phyloP scores from a whole-genome alignment of 805 yeast genomes.

The Hanseniaspora guilliermondii region DNA sequence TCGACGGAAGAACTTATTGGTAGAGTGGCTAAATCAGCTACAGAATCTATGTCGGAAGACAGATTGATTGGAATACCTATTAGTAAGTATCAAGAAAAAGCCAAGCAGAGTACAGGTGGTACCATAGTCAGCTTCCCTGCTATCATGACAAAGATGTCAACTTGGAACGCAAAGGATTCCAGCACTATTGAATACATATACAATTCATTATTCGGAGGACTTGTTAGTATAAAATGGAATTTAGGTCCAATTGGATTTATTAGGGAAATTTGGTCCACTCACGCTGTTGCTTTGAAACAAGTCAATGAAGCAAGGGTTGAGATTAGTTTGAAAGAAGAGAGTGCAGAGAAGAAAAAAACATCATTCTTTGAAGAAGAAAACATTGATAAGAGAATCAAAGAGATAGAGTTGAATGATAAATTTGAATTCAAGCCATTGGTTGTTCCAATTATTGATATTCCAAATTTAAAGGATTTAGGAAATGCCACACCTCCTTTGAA shows the following conservation, averaged over 20 bases:
- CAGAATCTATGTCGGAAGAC: conserved; percentile 37
- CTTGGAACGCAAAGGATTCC: conserved; percentile 45
- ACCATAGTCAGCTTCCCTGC: conserved; percentile 70
- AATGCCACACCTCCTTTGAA: conserved; percentile 96
- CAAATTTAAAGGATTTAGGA: conserved; percentile 81
- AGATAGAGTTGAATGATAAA: conserved; percentile 32
- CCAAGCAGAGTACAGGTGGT: conserved; percentile 61
- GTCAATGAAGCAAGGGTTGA: conserved; percentile 33
- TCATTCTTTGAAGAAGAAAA: conserved; percentile 26
- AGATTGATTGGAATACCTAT: conserved; percentile 36
- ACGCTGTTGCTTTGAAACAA: conserved; percentile 57
- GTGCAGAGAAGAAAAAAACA: conserved; percentile 15
- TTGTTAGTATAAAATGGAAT: conserved; percentile 88
- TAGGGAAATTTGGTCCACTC: conserved; percentile 84
- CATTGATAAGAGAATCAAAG: conserved; percentile 34
- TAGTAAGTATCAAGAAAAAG: conserved; percentile 42
- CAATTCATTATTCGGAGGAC: conserved; percentile 69
- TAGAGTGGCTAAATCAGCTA: conserved; percentile 48
- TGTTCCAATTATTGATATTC: conserved; percentile 77
- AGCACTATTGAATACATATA: conserved; percentile 54
- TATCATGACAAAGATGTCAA: conserved; percentile 59
- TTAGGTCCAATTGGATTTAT: conserved; percentile 82
- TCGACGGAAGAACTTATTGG: conserved; percentile 47
- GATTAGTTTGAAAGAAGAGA: conserved; percentile 4
- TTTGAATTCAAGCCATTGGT: conserved; percentile 52